Evolutionary conservation across 2,329 filamentous ascomycete species (phyloP).

Genomic region (Fusarium albidum): DNA sequence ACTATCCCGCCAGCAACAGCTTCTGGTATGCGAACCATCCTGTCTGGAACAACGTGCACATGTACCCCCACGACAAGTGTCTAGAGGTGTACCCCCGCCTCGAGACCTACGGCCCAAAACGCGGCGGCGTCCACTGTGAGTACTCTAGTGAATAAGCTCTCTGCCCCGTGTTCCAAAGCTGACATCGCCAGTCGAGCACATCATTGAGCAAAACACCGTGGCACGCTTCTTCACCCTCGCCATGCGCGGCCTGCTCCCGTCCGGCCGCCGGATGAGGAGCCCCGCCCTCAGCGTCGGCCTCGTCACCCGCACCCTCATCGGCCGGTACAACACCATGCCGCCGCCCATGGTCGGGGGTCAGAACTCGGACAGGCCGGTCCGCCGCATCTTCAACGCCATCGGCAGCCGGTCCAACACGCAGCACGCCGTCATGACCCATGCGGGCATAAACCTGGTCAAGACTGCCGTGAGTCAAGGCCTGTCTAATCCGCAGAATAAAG

Average conservation of each 20-base stretch:
- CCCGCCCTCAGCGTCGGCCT: conserved; percentile 3
- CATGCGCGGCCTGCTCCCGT: conserved; percentile 8
- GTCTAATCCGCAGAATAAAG: neutral
- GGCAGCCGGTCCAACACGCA: conserved; percentile 6
- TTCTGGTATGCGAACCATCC: conserved; percentile 15
- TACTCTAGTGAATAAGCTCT: neutral
- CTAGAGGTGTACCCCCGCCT: conserved; percentile 6
- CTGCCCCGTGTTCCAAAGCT: too few species aligned
- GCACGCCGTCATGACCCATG: neutral
- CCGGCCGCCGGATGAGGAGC: conserved; percentile 9
- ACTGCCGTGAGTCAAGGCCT: conserved; percentile 10
- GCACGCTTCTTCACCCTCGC: conserved; percentile 12
- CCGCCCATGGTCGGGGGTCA: conserved; percentile 6
- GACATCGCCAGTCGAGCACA: conserved; percentile 10
- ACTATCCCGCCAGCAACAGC: conserved; percentile 6
- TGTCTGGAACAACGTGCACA: conserved; percentile 11
- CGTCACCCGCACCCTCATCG: conserved; percentile 2
- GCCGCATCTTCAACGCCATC: conserved; percentile 12
- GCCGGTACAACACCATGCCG: conserved; percentile 5
- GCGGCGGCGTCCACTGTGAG: conserved; percentile 16
- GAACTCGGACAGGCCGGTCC: conserved; percentile 5
- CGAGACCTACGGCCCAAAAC: neutral
- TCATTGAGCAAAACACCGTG: conserved; percentile 12
- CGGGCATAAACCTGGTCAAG: conserved; percentile 13
- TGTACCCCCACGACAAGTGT: conserved; percentile 9